A percentile compares a stretch with the other conserved stretches of the same genome.
Conservation (phyloP, 2,329 filamentous ascomycete genomes). For the Periconia sp. region DNA sequence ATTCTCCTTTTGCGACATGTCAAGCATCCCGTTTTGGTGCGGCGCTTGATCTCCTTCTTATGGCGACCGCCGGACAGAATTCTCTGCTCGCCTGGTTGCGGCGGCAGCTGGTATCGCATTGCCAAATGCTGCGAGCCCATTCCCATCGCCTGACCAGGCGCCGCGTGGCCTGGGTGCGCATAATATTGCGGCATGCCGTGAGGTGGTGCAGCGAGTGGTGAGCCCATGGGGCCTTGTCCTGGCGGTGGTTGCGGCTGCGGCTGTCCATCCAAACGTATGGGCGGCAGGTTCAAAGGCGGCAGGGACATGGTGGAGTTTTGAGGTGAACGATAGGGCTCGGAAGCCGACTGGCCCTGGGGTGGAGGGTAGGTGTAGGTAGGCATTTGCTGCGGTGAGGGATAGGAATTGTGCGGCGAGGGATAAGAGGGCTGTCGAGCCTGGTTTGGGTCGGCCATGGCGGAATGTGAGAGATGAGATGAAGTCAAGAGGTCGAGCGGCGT, state of each 20-base stretch:
- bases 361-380: conserved; percentile 54
- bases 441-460: conserved; percentile 38
- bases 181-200: conserved; percentile 57
- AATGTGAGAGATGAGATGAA: conserved; percentile 30
- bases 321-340: conserved; percentile 51
- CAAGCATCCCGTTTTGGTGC: conserved; percentile 72
- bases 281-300: conserved; percentile 52
- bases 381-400: conserved; percentile 55
- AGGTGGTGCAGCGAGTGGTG: conserved; percentile 57
- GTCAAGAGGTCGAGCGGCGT: conserved; percentile 34
- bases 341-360: conserved; percentile 37
- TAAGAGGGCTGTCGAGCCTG: conserved; percentile 38
- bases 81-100: conserved; percentile 50
- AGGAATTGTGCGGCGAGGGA: conserved; percentile 51
- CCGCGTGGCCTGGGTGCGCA: conserved; percentile 42
- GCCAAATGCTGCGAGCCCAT: conserved; percentile 50
- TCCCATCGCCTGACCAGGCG: conserved; percentile 53
- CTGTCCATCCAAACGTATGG: conserved; percentile 52
- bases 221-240: conserved; percentile 51
- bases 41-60: conserved; percentile 73
- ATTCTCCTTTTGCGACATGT: conserved; percentile 64
- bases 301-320: conserved; percentile 48
- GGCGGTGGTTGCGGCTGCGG: conserved; percentile 31
- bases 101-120: conserved; percentile 57
- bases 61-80: conserved; percentile 65